Base-by-base conservation (phyloP, 1,284 basidiomycete genomes). In the Trichosporon coremiiforme region DNA sequence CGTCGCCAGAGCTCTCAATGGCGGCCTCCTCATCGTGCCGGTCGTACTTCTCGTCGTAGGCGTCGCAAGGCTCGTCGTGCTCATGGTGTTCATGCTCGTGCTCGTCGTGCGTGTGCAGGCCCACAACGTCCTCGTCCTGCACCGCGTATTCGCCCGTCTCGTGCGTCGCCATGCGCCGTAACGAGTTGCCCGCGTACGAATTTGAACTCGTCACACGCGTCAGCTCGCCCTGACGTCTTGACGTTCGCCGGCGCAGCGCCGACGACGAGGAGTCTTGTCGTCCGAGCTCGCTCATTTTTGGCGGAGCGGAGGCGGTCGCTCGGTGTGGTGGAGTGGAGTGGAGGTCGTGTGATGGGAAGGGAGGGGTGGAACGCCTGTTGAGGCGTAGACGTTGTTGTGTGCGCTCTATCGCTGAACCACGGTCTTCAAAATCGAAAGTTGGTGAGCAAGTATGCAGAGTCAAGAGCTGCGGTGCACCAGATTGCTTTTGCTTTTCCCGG, bases 111-210 rank as follows among this genome's bases (percentile, higher is more conserved):
- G 75, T 70, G 33, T 68, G 55, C n/a, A 70, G 67, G 13, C 57
- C 60, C 17, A 60, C 36, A n/a, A 22, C 55, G 36, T 68, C 72
- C 7, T 41, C 70, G 69, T 79, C 68, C n/a, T 64, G 62, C 9
- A 68, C 66, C 8, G 67, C 73, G 7, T 72, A 70, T n/a, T 77
- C 77, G 17, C 81, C 81, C 1, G 80, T 82, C 70, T 82, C 81
- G 69, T 81, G 79, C 31, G 81, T 81, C 9, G 78, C 78, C 79
- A 82, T 82, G 15, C 80, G 76, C 25, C 80, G 69, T 31, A 82
- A 66, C 25, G 62, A 65, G 13, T 45, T 63, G 1, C 66, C 69
- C 1, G 69, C 69, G 36, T 70, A 63, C 10, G 66, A 70, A 15
- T 20, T 25, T 3, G 22, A 22, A 15, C 65, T 66, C 17, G 41